These are phyloP conservation scores for Spiromastix sp. DNA, from an alignment of 2,329 filamentous ascomycete genomes.

Conservation along the genomic window DNA sequence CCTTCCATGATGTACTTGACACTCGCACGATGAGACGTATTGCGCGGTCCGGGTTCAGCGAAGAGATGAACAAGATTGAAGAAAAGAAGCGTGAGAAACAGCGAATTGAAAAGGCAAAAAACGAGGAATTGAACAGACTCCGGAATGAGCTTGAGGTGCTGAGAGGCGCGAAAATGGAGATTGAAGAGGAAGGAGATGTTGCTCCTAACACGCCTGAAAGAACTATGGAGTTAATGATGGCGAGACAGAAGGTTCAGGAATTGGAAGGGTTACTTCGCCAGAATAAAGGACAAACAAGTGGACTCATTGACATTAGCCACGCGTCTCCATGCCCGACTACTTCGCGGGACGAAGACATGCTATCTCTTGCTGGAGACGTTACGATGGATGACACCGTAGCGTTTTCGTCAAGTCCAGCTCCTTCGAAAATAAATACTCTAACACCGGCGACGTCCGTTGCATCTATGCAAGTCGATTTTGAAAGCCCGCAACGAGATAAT, in stretches of 20 bases:
- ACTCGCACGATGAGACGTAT: conserved; percentile 33
- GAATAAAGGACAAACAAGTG: neutral
- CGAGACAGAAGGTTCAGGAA: conserved; percentile 10
- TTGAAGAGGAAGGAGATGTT: conserved; percentile 5
- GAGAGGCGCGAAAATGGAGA: conserved; percentile 20
- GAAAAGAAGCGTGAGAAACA: conserved; percentile 26
- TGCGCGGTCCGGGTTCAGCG: conserved; percentile 34
- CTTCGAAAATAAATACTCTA: neutral
- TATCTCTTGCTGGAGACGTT: conserved; percentile 8
- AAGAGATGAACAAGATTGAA: conserved; percentile 36
- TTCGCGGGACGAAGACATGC: conserved; percentile 16
- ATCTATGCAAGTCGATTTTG: conserved; percentile 7
- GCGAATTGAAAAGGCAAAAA: conserved; percentile 18
- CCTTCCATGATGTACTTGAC: conserved; percentile 34
- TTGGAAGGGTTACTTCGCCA: conserved; percentile 10
- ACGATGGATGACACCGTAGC: conserved; percentile 4
- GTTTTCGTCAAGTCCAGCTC: conserved; percentile 2
- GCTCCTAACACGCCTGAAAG: conserved; percentile 16
- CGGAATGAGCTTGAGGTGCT: conserved; percentile 16
- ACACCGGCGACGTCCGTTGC: neutral
- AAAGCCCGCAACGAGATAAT: conserved; percentile 4
- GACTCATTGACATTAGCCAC: neutral
- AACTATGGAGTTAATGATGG: neutral
- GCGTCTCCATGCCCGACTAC: conserved; percentile 1
- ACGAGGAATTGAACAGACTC: conserved; percentile 19